Percentiles rank a stretch among this genome's conserved stretches.
Conservation (phyloP, 805 yeast genomes). For the Lipomyces yamadae region DNA sequence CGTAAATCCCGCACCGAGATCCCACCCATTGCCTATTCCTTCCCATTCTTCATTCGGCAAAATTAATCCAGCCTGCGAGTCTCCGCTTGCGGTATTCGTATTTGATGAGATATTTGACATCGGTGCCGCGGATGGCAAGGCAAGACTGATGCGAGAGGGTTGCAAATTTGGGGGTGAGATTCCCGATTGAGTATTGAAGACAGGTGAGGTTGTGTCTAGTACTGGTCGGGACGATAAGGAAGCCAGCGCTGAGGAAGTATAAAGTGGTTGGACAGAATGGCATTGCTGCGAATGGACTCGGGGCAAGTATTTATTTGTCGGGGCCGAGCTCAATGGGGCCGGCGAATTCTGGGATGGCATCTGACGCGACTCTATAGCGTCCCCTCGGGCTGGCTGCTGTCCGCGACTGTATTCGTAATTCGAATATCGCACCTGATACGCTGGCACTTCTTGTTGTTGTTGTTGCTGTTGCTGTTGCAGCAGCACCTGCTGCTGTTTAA, state of each 20-base stretch:
- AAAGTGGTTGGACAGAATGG: not conserved
- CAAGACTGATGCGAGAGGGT: not conserved
- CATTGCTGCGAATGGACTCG: not conserved
- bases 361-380: not conserved
- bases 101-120: not conserved
- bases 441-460: constrained; percentile 8
- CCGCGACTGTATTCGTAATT: not conserved
- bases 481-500: not conserved
- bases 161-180: not conserved
- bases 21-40: constrained; percentile 11
- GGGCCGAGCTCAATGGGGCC: not conserved
- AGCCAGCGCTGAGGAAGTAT: not conserved
- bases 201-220: not conserved
- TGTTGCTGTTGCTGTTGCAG: not conserved
- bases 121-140: not conserved
- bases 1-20: constrained; percentile 13
- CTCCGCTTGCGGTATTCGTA: not conserved
- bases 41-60: constrained; percentile 13
- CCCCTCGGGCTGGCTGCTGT: not conserved
- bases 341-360: not conserved
- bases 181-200: constrained; percentile 1
- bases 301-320: not conserved
- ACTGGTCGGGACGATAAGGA: not conserved
- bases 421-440: constrained; percentile 3
- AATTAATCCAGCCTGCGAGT: constrained; percentile 7